Evolutionary conservation across 257 asterid species (phyloP).

Genomic region (Gentiana dahurica): DNA sequence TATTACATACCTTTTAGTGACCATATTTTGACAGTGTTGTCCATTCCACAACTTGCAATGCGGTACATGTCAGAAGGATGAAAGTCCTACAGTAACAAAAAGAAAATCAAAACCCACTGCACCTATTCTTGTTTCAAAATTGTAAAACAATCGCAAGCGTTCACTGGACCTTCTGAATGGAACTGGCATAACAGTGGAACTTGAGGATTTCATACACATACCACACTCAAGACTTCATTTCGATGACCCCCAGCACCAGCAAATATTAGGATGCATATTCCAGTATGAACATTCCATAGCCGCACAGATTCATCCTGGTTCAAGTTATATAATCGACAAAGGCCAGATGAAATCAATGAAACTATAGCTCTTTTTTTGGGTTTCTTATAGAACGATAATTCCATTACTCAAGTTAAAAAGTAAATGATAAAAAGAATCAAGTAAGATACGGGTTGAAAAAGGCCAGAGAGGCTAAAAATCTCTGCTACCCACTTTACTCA

Average conservation of each 20-base stretch:
- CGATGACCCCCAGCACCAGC: constrained; percentile 99
- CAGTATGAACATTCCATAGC: constrained; percentile 93
- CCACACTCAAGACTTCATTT: constrained; percentile 98
- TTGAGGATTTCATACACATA: constrained; percentile 16
- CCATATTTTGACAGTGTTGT: constrained; percentile 95
- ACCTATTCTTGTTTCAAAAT: not conserved
- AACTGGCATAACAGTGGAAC: not conserved
- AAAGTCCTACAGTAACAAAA: constrained; percentile 49
- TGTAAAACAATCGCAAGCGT: not conserved
- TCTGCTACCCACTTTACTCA: constrained; percentile 19
- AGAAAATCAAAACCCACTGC: not conserved
- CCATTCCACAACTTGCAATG: constrained; percentile 99
- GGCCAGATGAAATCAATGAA: no score
- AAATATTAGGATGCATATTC: constrained; percentile 93
- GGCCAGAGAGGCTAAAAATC: constrained; percentile 1
- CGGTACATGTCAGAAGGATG: constrained; percentile 93
- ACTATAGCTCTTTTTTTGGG: no score
- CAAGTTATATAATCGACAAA: not conserved
- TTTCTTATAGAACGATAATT: no score
- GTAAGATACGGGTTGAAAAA: not conserved
- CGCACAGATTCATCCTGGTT: constrained; percentile 96
- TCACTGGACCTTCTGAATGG: not conserved
- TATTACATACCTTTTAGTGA: constrained; percentile 72
- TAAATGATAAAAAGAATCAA: not conserved
- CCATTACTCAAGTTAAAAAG: no score